Conservation (phyloP, 2,329 filamentous ascomycete species). For the Ophiocordyceps sinensis region DNA sequence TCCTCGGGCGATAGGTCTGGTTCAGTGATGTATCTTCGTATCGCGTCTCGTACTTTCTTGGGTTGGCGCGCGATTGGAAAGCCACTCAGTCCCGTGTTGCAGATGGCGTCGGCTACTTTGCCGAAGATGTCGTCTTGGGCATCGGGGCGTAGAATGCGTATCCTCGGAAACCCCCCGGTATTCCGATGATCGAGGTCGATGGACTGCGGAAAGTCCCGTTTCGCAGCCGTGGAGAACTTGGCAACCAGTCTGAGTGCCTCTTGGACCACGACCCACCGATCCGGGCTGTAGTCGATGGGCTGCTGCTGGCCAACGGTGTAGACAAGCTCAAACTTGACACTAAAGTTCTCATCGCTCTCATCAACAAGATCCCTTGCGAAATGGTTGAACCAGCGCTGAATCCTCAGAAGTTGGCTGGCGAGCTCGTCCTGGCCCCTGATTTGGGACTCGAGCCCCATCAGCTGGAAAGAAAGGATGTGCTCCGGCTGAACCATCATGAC, state of each 20-base stretch:
- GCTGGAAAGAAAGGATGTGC: conserved; percentile 46
- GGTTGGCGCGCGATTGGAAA: conserved; percentile 27
- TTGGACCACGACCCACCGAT: conserved; percentile 2
- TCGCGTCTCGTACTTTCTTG: conserved; percentile 10
- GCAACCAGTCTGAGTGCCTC: conserved; percentile 1
- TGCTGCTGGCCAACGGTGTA: conserved; percentile 44
- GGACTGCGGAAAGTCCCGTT: conserved; percentile 13
- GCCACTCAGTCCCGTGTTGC: conserved; percentile 19
- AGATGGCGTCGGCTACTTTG: conserved; percentile 10
- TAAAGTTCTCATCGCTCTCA: conserved; percentile 51
- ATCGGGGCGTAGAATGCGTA: conserved; percentile 17
- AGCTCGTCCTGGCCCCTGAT: conserved; percentile 10
- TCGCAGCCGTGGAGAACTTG: conserved; percentile 34
- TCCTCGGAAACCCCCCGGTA: conserved; percentile 27
- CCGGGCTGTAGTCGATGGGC: conserved; percentile 5
- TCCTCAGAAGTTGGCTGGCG: conserved; percentile 16
- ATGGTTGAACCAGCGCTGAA: not conserved
- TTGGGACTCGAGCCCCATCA: conserved; percentile 41
- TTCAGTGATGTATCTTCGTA: conserved; percentile 30
- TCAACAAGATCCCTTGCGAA: conserved; percentile 43
- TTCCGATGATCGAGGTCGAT: conserved; percentile 24
- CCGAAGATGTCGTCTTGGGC: not conserved
- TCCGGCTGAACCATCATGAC: conserved; percentile 49
- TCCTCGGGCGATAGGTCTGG: conserved; percentile 11
- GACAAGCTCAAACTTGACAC: conserved; percentile 44